A percentile compares a stretch with the other conserved stretches of the same genome.
phyloP scores from a whole-genome alignment of 2,329 filamentous ascomycete genomes.

The Aureobasidium uvarum region DNA sequence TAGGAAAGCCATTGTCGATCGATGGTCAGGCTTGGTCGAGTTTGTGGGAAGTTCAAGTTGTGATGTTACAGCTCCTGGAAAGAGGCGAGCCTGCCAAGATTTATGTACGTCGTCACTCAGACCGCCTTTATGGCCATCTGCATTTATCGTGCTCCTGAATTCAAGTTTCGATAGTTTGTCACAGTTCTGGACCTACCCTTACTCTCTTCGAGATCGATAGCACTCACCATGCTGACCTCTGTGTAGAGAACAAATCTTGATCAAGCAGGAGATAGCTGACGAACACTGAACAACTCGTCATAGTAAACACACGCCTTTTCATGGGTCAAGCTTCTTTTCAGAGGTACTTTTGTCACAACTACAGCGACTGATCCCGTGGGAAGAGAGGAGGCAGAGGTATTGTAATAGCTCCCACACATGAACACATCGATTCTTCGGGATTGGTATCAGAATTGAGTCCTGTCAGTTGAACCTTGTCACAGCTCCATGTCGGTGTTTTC shows the following conservation, averaged over 20 bases:
- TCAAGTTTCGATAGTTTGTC: background rate
- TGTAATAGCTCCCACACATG: background rate
- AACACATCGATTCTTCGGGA: background rate
- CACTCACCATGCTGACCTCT: background rate
- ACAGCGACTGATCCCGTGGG: background rate
- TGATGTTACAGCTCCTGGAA: background rate
- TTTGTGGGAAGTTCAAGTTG: background rate
- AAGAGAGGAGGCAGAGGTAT: background rate
- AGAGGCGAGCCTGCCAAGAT: constrained; percentile 2
- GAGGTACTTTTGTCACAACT: background rate
- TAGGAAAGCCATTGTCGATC: constrained; percentile 43
- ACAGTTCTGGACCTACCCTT: too few relatives aligned
- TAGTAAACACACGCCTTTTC: background rate
- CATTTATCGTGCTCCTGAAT: background rate
- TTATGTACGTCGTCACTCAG: constrained; percentile 6
- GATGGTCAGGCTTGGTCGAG: background rate
- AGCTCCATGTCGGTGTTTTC: background rate
- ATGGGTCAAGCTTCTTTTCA: background rate
- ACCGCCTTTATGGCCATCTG: background rate
- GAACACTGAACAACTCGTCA: background rate
- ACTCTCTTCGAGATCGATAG: background rate
- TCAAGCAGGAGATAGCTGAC: background rate
- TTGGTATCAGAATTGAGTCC: background rate
- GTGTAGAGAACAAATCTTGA: background rate
- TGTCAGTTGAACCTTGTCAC: background rate